Percentiles rank a stretch among this genome's conserved stretches.
phyloP scores from a whole-genome alignment of 495 filamentous ascomycete genomes.

The Hypoxylon cercidicola region DNA sequence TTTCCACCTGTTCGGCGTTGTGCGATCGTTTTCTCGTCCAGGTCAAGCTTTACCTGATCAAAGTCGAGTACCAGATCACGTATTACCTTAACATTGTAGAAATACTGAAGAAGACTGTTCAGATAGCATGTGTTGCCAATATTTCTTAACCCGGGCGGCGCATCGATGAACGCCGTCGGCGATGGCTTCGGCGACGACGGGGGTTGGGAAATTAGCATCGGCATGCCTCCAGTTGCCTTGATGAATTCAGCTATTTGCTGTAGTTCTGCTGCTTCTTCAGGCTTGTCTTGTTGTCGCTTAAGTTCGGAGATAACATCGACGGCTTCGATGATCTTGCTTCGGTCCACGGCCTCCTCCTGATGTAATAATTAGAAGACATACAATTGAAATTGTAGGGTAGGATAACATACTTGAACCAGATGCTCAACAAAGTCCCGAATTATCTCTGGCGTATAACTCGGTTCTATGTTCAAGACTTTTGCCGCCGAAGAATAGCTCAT shows the following conservation, averaged over 20 bases:
- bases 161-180: not conserved
- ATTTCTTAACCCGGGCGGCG: slow-evolving; percentile 75
- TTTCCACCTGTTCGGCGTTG: slow-evolving; percentile 71
- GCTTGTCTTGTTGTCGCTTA: slow-evolving; percentile 29
- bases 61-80: slow-evolving; percentile 82
- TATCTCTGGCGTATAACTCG: slow-evolving; percentile 38
- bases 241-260: slow-evolving; percentile 41
- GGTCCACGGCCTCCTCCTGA: slow-evolving; percentile 31
- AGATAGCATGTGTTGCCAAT: slow-evolving; percentile 98
- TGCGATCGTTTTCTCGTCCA: slow-evolving; percentile 66
- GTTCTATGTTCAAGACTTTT: slow-evolving; percentile 27
- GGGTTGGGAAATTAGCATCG: slow-evolving; percentile 8
- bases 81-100: slow-evolving; percentile 86
- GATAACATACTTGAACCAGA: slow-evolving; percentile 20
- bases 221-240: slow-evolving; percentile 12
- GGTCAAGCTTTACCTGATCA: slow-evolving; percentile 70
- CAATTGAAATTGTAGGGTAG: not conserved
- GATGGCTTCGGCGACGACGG: slow-evolving; percentile 10
- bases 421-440: slow-evolving; percentile 37
- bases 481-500: slow-evolving; percentile 40
- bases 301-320: slow-evolving; percentile 40
- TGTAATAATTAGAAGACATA: slow-evolving; percentile 8
- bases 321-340: slow-evolving; percentile 37
- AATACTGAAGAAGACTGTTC: slow-evolving; percentile 95
- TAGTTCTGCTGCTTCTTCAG: slow-evolving; percentile 34